Evolutionary conservation across 257 asterid species (phyloP).

Genomic region (Capsicum pubescens): DNA sequence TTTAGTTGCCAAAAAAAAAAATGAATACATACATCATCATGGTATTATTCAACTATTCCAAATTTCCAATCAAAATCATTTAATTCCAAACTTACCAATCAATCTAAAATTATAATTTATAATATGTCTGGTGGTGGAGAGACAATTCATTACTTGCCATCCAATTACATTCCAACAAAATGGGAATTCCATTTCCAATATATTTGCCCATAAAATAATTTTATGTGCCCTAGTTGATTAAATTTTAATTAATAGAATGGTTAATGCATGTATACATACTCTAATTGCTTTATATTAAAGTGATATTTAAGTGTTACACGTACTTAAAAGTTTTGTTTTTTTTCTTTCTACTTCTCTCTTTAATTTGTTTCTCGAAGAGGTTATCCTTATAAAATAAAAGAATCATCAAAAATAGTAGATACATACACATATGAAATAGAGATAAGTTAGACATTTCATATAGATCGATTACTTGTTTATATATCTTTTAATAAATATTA

Average conservation of each 20-base stretch:
- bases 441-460: too few relatives aligned
- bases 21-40: background rate
- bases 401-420: too few relatives aligned
- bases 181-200: constrained; percentile 22
- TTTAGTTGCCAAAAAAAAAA: background rate
- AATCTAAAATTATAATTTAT: background rate
- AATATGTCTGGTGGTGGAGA: constrained; percentile 19
- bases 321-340: background rate
- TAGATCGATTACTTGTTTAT: too few relatives aligned
- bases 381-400: background rate
- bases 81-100: background rate
- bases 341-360: background rate
- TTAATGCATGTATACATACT: background rate
- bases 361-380: background rate
- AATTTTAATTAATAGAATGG: background rate
- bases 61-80: constrained; percentile 36
- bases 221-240: background rate
- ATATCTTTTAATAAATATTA: too few relatives aligned
- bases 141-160: constrained; percentile 5
- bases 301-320: background rate
- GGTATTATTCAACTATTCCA: constrained; percentile 31
- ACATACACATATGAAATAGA: too few relatives aligned
- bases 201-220: background rate
- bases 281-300: background rate
- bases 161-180: constrained; percentile 18